A percentile compares a stretch with the other conserved stretches of the same genome.
Evolutionary conservation across 1,284 basidiomycete genomes (phyloP).

Genomic region (Cryptococcus depauperatus): DNA sequence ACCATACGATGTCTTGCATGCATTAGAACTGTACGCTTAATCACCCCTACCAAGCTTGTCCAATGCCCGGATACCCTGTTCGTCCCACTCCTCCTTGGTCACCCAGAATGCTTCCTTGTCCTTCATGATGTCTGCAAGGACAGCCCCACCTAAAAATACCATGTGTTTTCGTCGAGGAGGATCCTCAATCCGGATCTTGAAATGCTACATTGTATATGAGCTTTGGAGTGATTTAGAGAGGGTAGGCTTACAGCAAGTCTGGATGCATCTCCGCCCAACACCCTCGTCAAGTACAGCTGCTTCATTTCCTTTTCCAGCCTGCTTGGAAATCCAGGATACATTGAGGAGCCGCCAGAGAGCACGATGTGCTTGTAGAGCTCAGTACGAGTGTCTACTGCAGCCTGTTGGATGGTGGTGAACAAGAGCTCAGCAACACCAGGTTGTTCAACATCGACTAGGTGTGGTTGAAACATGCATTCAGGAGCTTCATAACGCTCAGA

Average conservation of each 20-base stretch:
- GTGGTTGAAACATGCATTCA: slow-evolving; percentile 99
- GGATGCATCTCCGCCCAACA: slow-evolving; percentile 74
- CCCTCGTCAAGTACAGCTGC: slow-evolving; percentile 86
- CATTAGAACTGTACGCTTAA: too few relatives aligned
- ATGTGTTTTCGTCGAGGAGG: slow-evolving; percentile 96
- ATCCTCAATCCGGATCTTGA: slow-evolving; percentile 98
- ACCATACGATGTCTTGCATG: neutral
- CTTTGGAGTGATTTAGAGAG: neutral
- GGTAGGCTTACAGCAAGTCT: slow-evolving; percentile 63
- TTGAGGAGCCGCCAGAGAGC: slow-evolving; percentile 90
- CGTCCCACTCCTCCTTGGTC: slow-evolving; percentile 83
- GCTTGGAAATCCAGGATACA: slow-evolving; percentile 97
- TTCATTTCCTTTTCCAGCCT: slow-evolving; percentile 99
- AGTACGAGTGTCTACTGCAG: slow-evolving; percentile 79
- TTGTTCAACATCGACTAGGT: slow-evolving; percentile 94
- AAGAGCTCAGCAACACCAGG: slow-evolving; percentile 90
- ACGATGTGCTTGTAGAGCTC: slow-evolving; percentile 99
- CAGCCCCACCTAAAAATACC: slow-evolving; percentile 97
- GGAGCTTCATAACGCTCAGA: slow-evolving; percentile 99
- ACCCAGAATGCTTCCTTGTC: slow-evolving; percentile 91
- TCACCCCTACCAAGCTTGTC: slow-evolving; percentile 61
- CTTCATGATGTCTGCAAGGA: slow-evolving; percentile 98
- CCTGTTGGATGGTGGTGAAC: slow-evolving; percentile 89
- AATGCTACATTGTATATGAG: slow-evolving; percentile 62
- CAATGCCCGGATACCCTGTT: slow-evolving; percentile 69